These are phyloP conservation scores for Fusarium solani-melongenae DNA, from an alignment of 2,329 filamentous ascomycete genomes.

Conservation along the genomic window DNA sequence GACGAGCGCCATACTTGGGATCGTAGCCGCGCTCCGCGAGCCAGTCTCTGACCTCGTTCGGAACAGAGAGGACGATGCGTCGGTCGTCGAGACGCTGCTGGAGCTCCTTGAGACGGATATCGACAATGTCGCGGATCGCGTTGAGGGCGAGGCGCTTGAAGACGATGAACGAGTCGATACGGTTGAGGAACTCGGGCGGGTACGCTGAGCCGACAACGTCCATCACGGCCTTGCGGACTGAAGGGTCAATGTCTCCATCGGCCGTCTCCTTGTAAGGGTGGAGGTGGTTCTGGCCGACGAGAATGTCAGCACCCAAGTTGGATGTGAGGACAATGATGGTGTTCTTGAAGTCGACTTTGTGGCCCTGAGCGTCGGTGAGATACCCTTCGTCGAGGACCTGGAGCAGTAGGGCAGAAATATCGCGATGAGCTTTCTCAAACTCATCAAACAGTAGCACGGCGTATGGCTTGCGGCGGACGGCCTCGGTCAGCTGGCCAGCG, in stretches of 20 bases:
- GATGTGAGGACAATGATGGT: slow-evolving; percentile 97
- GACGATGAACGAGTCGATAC: slow-evolving; percentile 96
- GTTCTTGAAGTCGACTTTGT: slow-evolving; percentile 96
- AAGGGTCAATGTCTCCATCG: slow-evolving; percentile 76
- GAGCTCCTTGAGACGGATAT: slow-evolving; percentile 88
- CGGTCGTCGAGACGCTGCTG: slow-evolving; percentile 86
- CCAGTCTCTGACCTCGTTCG: slow-evolving; percentile 82
- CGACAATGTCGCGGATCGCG: slow-evolving; percentile 90
- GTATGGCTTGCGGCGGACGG: slow-evolving; percentile 93
- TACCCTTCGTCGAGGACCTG: slow-evolving; percentile 97
- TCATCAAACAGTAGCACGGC: slow-evolving; percentile 96
- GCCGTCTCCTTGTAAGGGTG: slow-evolving; percentile 71
- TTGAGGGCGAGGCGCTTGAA: slow-evolving; percentile 86
- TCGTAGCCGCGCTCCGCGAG: slow-evolving; percentile 91
- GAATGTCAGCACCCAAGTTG: slow-evolving; percentile 91
- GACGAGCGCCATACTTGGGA: slow-evolving; percentile 88
- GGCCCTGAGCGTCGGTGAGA: slow-evolving; percentile 93
- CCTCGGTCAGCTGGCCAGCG: slow-evolving; percentile 94
- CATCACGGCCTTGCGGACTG: slow-evolving; percentile 84
- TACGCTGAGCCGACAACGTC: slow-evolving; percentile 81
- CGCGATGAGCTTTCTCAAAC: slow-evolving; percentile 96
- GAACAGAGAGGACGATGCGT: slow-evolving; percentile 80
- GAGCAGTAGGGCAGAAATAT: slow-evolving; percentile 90
- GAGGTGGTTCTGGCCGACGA: slow-evolving; percentile 78
- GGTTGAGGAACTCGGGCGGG: slow-evolving; percentile 94